These are phyloP conservation scores for Fraxinus excelsior DNA, from an alignment of 257 asterid genomes.

Conservation along the genomic window DNA sequence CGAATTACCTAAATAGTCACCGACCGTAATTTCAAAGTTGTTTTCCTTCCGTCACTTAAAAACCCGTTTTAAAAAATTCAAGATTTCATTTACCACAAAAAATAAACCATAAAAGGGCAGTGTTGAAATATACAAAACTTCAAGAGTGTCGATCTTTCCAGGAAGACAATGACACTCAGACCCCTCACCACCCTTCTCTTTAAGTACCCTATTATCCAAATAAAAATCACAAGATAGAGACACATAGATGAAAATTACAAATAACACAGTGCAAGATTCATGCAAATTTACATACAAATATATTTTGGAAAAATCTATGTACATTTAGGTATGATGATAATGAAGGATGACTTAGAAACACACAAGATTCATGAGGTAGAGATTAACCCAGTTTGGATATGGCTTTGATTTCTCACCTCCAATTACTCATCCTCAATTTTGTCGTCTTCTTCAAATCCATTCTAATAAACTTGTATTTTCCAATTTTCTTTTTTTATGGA, in stretches of 20 bases:
- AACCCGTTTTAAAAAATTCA: too few relatives aligned
- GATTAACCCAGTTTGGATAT: constrained; percentile 61
- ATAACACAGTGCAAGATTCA: not conserved
- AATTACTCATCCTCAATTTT: constrained; percentile 61
- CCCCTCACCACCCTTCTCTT: constrained; percentile 20
- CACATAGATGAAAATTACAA: not conserved
- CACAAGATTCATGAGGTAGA: constrained; percentile 59
- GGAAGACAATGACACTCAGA: constrained; percentile 15
- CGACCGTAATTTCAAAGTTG: too few relatives aligned
- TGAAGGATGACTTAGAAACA: constrained; percentile 54
- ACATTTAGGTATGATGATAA: constrained; percentile 32
- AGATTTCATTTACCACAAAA: too few relatives aligned
- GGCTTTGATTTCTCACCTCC: constrained; percentile 67
- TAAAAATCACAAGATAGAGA: constrained; percentile 19
- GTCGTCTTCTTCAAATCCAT: constrained; percentile 48
- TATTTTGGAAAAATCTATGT: not conserved
- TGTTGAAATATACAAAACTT: not conserved
- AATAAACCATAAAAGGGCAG: too few relatives aligned
- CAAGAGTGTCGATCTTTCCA: not conserved
- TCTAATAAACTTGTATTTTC: not conserved
- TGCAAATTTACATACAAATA: too few relatives aligned
- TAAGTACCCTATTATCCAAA: constrained; percentile 19
- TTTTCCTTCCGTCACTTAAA: too few relatives aligned
- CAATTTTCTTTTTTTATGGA: constrained; percentile 36
- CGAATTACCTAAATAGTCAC: too few relatives aligned